These are phyloP conservation scores for Funneliformis mosseae DNA, from an alignment of 192 early-diverging fungal species.

Conservation along the genomic window DNA sequence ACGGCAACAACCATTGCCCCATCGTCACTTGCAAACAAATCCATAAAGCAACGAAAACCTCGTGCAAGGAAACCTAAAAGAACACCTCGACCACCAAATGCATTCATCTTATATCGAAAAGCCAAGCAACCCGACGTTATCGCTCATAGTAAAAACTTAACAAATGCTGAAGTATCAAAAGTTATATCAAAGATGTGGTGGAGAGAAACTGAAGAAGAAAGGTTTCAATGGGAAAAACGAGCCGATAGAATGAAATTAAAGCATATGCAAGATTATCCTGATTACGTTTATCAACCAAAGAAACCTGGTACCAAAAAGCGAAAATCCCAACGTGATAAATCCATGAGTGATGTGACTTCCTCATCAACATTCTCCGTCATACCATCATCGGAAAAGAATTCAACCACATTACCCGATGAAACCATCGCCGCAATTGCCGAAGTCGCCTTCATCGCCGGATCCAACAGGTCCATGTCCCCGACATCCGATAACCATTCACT, in stretches of 20 bases:
- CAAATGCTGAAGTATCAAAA: slow-evolving; percentile 31
- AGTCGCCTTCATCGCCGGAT: background rate
- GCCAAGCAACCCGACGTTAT: slow-evolving; percentile 28
- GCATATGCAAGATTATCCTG: slow-evolving; percentile 30
- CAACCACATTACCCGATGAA: background rate
- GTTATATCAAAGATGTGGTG: slow-evolving; percentile 33
- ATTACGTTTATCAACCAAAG: slow-evolving; percentile 33
- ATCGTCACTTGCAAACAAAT: background rate
- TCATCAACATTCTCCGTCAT: background rate
- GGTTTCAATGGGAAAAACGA: slow-evolving; percentile 32
- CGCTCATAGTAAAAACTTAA: slow-evolving; percentile 24
- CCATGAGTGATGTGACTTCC: background rate
- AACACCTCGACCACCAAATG: slow-evolving; percentile 34
- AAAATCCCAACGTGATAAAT: background rate
- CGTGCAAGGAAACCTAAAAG: slow-evolving; percentile 16
- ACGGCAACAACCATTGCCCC: background rate
- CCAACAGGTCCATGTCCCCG: background rate
- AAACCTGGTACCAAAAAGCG: slow-evolving; percentile 29
- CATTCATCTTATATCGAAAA: slow-evolving; percentile 29
- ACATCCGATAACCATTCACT: background rate
- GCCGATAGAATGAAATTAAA: slow-evolving; percentile 29
- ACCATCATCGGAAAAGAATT: background rate
- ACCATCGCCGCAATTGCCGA: background rate
- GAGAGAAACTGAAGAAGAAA: slow-evolving; percentile 28
- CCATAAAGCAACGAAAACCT: slow-evolving; percentile 7